Evolutionary conservation across 441 rosid species (phyloP).

Genomic region (Pelargonium citronellum): DNA sequence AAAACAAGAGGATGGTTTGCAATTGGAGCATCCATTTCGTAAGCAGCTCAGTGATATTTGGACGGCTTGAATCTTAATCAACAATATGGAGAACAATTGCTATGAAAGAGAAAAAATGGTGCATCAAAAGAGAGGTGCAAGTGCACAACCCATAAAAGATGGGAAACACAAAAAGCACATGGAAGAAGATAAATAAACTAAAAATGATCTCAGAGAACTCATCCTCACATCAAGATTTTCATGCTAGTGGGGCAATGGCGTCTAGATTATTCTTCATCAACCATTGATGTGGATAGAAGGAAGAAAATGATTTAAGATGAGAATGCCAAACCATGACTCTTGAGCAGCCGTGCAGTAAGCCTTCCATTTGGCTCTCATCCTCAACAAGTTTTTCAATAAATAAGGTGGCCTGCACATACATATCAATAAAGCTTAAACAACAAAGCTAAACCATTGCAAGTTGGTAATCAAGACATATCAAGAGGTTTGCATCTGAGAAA

Average conservation of each 20-base stretch:
- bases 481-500: neutral
- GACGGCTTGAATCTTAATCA: too few species aligned
- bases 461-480: neutral
- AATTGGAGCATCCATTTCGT: conserved; percentile 1
- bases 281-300: conserved; percentile 46
- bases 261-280: conserved; percentile 38
- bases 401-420: conserved; percentile 36
- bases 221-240: conserved; percentile 30
- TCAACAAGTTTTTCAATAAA: conserved; percentile 56
- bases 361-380: conserved; percentile 71
- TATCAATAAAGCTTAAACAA: neutral
- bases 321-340: conserved; percentile 52
- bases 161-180: neutral
- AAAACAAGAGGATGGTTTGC: conserved; percentile 6
- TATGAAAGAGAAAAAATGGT: too few species aligned
- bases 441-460: conserved; percentile 1
- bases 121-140: too few species aligned
- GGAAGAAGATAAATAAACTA: neutral
- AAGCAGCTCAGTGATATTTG: too few species aligned
- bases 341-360: conserved; percentile 39
- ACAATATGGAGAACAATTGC: too few species aligned
- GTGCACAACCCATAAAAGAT: too few species aligned
- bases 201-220: conserved; percentile 5
- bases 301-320: conserved; percentile 25
- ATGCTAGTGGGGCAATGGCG: conserved; percentile 28